Conservation (phyloP, 352 stramenopile species). For the Phytophthora colocasiae region DNA sequence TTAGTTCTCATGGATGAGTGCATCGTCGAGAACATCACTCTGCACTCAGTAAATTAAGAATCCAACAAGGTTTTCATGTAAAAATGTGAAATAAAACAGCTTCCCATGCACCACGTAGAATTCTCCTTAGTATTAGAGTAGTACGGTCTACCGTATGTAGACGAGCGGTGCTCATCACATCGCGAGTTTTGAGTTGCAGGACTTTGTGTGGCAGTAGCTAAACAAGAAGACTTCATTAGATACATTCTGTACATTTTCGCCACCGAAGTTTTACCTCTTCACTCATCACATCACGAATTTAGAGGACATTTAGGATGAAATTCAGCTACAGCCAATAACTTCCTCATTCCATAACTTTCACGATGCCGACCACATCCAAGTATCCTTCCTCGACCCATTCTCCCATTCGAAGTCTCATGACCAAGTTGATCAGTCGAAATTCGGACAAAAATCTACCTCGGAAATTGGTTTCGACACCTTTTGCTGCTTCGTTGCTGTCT, state of each 20-base stretch:
- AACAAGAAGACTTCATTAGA: not conserved
- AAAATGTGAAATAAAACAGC: too few species aligned
- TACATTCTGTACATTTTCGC: not conserved
- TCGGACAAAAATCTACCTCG: slow-evolving; percentile 12
- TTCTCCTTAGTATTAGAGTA: not conserved
- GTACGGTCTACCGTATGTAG: not conserved
- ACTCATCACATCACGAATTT: slow-evolving; percentile 20
- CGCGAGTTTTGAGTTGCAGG: slow-evolving; percentile 11
- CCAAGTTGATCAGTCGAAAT: slow-evolving; percentile 14
- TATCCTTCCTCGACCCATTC: not conserved
- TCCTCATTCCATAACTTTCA: slow-evolving; percentile 21
- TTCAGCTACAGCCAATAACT: not conserved
- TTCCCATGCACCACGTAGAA: not conserved
- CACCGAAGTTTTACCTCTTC: not conserved
- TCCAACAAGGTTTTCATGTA: too few species aligned
- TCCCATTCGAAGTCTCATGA: slow-evolving; percentile 16
- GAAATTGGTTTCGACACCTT: slow-evolving; percentile 21
- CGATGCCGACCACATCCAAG: slow-evolving; percentile 14
- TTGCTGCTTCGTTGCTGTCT: slow-evolving; percentile 25
- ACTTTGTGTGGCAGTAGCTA: slow-evolving; percentile 4
- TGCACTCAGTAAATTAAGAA: too few species aligned
- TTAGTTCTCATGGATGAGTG: slow-evolving; percentile 47
- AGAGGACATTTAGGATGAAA: slow-evolving; percentile 19
- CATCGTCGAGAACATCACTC: not conserved
- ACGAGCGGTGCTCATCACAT: slow-evolving; percentile 18